Conservation (phyloP, 2,329 filamentous ascomycete genomes). For the Pestalotiopsis fici region DNA sequence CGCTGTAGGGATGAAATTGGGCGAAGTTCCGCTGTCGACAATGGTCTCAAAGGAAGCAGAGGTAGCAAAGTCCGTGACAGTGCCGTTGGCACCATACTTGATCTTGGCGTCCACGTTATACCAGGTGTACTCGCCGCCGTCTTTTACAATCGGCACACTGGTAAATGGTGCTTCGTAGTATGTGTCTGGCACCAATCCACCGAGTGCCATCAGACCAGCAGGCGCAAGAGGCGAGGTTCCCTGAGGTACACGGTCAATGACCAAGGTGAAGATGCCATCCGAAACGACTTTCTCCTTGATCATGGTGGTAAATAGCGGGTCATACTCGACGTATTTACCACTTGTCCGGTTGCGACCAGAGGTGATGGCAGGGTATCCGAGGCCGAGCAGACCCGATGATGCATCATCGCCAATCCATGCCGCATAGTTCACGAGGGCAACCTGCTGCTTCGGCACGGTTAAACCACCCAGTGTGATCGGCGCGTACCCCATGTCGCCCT, state of each 20-base stretch:
- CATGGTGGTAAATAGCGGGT: constrained; percentile 8
- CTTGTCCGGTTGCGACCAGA: constrained; percentile 10
- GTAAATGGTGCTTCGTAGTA: constrained; percentile 12
- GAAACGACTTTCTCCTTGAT: not conserved
- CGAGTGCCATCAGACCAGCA: constrained; percentile 8
- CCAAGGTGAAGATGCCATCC: constrained; percentile 12
- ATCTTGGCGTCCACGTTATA: not conserved
- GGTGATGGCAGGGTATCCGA: constrained; percentile 12
- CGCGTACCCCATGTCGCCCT: constrained; percentile 4
- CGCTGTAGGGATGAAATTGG: constrained; percentile 10
- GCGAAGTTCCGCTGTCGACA: constrained; percentile 9
- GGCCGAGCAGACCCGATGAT: constrained; percentile 7
- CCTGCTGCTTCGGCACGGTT: constrained; percentile 7
- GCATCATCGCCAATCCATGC: constrained; percentile 8
- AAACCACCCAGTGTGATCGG: constrained; percentile 7
- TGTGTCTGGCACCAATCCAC: constrained; percentile 7
- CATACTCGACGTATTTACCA: constrained; percentile 5
- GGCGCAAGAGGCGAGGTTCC: not conserved
- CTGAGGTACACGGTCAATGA: constrained; percentile 16
- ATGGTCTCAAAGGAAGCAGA: constrained; percentile 4
- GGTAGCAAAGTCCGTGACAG: not conserved
- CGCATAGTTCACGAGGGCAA: constrained; percentile 7
- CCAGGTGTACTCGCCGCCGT: not conserved
- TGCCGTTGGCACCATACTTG: constrained; percentile 4
- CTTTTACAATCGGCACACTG: constrained; percentile 2